phyloP scores from a whole-genome alignment of 2,329 filamentous ascomycete species.

The Trichoderma polysporum region DNA sequence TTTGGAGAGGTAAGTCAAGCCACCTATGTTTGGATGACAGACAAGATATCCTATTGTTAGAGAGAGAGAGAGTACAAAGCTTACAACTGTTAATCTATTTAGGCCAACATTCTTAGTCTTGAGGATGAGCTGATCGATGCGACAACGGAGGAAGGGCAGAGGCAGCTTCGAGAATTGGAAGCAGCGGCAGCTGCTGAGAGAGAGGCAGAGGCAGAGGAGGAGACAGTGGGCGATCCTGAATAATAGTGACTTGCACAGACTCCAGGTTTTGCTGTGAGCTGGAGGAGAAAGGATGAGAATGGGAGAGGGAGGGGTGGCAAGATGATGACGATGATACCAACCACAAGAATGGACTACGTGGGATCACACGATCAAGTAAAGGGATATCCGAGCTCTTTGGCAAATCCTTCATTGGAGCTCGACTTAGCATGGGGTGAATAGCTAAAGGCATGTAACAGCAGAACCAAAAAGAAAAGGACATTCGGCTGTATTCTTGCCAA shows the following conservation, averaged over 20 bases:
- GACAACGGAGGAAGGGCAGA: conserved; percentile 82
- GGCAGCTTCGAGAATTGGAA: conserved; percentile 73
- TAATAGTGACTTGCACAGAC: neutral
- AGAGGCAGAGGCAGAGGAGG: conserved; percentile 13
- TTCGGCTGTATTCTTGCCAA: neutral
- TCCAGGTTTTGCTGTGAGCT: neutral
- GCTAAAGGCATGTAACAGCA: neutral
- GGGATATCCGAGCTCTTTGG: neutral
- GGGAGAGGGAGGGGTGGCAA: neutral
- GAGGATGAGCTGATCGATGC: conserved; percentile 95
- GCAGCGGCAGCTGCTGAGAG: conserved; percentile 28
- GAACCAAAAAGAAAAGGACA: too few relatives aligned
- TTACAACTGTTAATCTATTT: neutral
- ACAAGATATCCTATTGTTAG: neutral
- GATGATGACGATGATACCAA: conserved; percentile 1
- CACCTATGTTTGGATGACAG: neutral
- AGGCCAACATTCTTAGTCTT: conserved; percentile 83
- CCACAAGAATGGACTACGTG: neutral
- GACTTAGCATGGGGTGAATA: neutral
- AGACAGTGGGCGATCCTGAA: conserved; percentile 39
- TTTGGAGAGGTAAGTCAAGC: conserved; percentile 62
- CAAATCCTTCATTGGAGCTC: neutral
- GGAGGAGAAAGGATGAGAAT: neutral
- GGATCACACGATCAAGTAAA: neutral
- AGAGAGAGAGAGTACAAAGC: neutral